These are phyloP conservation scores for Penicillium paxilli DNA, from an alignment of 495 filamentous ascomycete species.

Conservation along the genomic window DNA sequence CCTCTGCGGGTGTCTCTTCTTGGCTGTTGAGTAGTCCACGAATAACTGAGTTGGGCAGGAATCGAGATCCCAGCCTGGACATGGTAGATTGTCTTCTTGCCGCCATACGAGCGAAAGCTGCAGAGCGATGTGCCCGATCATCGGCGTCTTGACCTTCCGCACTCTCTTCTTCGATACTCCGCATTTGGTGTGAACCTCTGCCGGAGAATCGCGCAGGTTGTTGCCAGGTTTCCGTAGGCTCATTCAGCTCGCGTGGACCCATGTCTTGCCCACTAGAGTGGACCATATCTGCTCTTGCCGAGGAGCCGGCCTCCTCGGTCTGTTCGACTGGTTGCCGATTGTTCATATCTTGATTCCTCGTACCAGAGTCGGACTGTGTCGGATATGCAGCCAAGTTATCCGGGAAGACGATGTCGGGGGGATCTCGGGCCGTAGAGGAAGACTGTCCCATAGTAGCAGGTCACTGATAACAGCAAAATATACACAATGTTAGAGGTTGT, in stretches of 20 bases:
- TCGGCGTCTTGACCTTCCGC: constrained; percentile 21
- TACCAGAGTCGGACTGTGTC: constrained; percentile 20
- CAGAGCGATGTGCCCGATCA: constrained; percentile 33
- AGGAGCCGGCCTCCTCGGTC: constrained; percentile 22
- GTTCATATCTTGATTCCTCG: constrained; percentile 47
- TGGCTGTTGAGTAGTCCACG: constrained; percentile 44
- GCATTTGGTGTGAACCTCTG: constrained; percentile 29
- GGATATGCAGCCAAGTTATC: constrained; percentile 22
- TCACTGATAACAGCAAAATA: constrained; percentile 12
- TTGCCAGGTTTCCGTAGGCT: constrained; percentile 22
- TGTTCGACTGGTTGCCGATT: constrained; percentile 32
- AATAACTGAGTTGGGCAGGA: constrained; percentile 51
- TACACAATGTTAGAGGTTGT: constrained; percentile 23
- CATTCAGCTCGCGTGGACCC: constrained; percentile 9
- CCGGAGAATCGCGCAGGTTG: constrained; percentile 14
- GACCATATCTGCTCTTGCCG: constrained; percentile 19
- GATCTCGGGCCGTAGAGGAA: constrained; percentile 45
- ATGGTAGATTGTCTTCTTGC: constrained; percentile 52
- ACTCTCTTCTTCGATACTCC: constrained; percentile 31
- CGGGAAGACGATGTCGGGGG: constrained; percentile 27
- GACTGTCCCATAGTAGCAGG: constrained; percentile 52
- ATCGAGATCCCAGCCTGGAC: constrained; percentile 50
- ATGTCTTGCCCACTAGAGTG: constrained; percentile 15
- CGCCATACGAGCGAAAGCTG: constrained; percentile 41
- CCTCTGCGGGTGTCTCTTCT: constrained; percentile 50